Evolutionary conservation across 2,329 filamentous ascomycete species (phyloP).

Genomic region (Chalaropsis ovoidea): DNA sequence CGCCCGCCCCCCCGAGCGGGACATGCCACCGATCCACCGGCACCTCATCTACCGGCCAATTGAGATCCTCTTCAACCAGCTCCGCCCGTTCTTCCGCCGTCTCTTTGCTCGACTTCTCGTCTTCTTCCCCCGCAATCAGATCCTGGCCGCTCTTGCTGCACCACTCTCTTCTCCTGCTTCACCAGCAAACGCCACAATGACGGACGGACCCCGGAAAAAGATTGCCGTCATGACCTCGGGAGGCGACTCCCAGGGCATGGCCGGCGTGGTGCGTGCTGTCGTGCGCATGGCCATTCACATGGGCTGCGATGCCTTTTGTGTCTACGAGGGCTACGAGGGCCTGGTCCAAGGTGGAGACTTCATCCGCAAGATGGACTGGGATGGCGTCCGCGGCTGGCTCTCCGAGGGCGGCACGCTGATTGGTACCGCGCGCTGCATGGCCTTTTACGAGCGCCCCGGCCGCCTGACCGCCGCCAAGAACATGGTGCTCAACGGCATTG

Average conservation of each 20-base stretch:
- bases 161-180: conserved; percentile 23
- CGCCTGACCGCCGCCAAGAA: conserved; percentile 84
- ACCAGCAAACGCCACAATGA: conserved; percentile 33
- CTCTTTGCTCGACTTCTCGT: conserved; percentile 23
- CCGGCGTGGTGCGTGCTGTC: conserved; percentile 77
- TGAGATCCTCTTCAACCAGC: conserved; percentile 30
- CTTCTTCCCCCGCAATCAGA: conserved; percentile 23
- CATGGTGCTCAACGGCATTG: conserved; percentile 83
- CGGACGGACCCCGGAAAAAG: conserved; percentile 43
- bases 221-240: conserved; percentile 92
- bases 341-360: conserved; percentile 79
- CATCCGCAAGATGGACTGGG: conserved; percentile 81
- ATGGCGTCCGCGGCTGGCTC: conserved; percentile 88
- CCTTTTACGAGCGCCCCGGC: conserved; percentile 80
- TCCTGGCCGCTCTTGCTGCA: conserved; percentile 22
- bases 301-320: conserved; percentile 66
- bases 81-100: conserved; percentile 29
- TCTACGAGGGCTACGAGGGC: conserved; percentile 94
- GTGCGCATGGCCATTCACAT: conserved; percentile 84
- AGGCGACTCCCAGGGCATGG: conserved; percentile 92
- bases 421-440: conserved; percentile 85
- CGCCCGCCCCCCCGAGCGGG: conserved; percentile 19
- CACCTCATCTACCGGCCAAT: conserved; percentile 31
- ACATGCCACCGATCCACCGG: conserved; percentile 23
- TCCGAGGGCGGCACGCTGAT: conserved; percentile 93